These are phyloP conservation scores for Artemisia tridentata DNA, from an alignment of 129 eudicot species.

Conservation along the genomic window DNA sequence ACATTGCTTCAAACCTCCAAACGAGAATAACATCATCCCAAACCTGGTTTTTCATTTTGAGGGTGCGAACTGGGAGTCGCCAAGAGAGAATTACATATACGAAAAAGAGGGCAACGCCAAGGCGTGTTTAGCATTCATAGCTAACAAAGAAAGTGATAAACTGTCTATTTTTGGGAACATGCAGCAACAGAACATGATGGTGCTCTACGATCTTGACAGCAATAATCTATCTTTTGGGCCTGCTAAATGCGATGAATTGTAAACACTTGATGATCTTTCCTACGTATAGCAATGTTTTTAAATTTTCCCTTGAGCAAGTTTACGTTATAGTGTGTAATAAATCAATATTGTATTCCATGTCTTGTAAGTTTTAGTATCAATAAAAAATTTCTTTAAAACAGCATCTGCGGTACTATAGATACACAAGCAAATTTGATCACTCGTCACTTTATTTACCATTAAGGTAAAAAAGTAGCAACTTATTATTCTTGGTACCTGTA, in stretches of 20 bases:
- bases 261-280: not conserved
- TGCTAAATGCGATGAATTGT: conserved; percentile 36
- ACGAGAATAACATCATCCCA: conserved; percentile 4
- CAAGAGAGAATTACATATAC: conserved; percentile 43
- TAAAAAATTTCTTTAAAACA: too few relatives aligned
- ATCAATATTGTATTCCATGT: too few relatives aligned
- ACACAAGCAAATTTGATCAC: too few relatives aligned
- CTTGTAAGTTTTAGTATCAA: too few relatives aligned
- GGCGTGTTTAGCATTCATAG: conserved; percentile 46
- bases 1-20: conserved; percentile 27
- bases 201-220: conserved; percentile 41
- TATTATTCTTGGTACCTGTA: too few relatives aligned
- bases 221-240: conserved; percentile 40
- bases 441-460: too few relatives aligned
- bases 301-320: too few relatives aligned
- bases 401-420: too few relatives aligned
- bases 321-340: too few relatives aligned
- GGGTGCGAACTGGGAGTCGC: conserved; percentile 41
- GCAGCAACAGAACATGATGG: conserved; percentile 51
- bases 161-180: conserved; percentile 51
- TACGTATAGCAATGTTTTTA: too few relatives aligned
- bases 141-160: conserved; percentile 10
- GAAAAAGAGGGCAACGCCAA: not conserved
- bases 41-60: conserved; percentile 40
- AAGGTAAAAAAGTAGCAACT: too few relatives aligned